These are phyloP conservation scores for Globisporangium middletonii DNA, from an alignment of 352 stramenopile species.

Conservation along the genomic window DNA sequence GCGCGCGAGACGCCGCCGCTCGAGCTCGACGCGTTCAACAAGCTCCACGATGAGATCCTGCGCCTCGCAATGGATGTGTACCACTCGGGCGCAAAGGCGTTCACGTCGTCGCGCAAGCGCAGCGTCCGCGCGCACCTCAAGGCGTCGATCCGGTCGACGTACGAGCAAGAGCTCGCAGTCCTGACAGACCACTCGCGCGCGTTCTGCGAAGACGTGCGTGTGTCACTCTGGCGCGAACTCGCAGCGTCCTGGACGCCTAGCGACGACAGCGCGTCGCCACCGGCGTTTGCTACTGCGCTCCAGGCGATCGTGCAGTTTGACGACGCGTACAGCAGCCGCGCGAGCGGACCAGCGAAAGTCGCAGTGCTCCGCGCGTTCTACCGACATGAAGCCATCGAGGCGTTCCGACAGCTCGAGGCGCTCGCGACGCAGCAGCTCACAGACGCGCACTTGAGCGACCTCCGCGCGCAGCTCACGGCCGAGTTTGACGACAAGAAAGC, in stretches of 20 bases:
- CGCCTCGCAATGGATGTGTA: conserved; percentile 69
- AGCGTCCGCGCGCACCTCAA: conserved; percentile 51
- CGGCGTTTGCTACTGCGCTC: conserved; percentile 36
- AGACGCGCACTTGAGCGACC: conserved; percentile 39
- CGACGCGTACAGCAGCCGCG: conserved; percentile 31
- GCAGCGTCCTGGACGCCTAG: not conserved
- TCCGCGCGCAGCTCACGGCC: conserved; percentile 44
- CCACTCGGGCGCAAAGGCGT: conserved; percentile 23
- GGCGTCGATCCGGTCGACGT: conserved; percentile 30
- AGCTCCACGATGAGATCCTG: conserved; percentile 67
- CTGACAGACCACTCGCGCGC: conserved; percentile 22
- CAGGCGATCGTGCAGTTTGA: conserved; percentile 51
- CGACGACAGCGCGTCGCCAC: not conserved
- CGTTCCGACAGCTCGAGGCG: conserved; percentile 49
- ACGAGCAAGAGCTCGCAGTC: conserved; percentile 6
- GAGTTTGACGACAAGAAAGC: conserved; percentile 60
- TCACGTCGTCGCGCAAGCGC: conserved; percentile 34
- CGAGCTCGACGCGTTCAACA: conserved; percentile 52
- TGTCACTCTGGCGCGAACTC: conserved; percentile 37
- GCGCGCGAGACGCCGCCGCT: conserved; percentile 51
- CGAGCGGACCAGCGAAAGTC: conserved; percentile 45
- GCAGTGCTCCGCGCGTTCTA: conserved; percentile 56
- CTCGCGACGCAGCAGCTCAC: conserved; percentile 46
- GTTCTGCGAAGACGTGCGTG: conserved; percentile 42
- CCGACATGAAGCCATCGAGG: conserved; percentile 37